Percentiles rank a stretch among this genome's conserved stretches.
Conservation (phyloP, 257 asterid species). For the Verbena officinalis region DNA sequence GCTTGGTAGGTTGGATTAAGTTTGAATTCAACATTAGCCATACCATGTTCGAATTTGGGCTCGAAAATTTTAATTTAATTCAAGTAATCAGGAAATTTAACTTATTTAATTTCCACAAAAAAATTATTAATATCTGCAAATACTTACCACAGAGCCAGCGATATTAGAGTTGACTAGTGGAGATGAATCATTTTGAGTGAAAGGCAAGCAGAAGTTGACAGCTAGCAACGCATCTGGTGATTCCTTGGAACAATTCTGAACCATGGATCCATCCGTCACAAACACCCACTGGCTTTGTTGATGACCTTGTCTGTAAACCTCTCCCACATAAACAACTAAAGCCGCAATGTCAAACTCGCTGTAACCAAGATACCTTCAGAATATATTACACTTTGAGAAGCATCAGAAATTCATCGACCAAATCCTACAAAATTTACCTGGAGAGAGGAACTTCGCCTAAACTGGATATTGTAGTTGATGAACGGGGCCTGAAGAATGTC, state of each 20-base stretch:
- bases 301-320: constrained; percentile 58
- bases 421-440: constrained; percentile 49
- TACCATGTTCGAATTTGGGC: too few relatives aligned
- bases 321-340: constrained; percentile 76
- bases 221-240: constrained; percentile 68
- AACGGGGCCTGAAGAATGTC: constrained; percentile 78
- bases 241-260: constrained; percentile 37
- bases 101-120: not conserved
- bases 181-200: constrained; percentile 46
- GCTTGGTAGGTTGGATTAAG: too few relatives aligned
- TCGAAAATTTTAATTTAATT: too few relatives aligned
- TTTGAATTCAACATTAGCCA: too few relatives aligned
- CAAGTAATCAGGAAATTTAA: too few relatives aligned
- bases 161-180: constrained; percentile 56
- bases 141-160: constrained; percentile 77
- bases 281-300: constrained; percentile 92
- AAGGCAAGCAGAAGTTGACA: constrained; percentile 66
- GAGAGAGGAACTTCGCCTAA: constrained; percentile 77
- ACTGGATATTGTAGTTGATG: constrained; percentile 59
- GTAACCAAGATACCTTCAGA: constrained; percentile 37
- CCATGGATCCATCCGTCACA: constrained; percentile 70
- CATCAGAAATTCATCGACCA: constrained; percentile 24
- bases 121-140: not conserved
- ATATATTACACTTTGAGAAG: constrained; percentile 23
- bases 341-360: constrained; percentile 96